Evolutionary conservation across 257 asterid species (phyloP), one percentile per base, ranked within the genome.

Genomic region (Leptodermis oblonga): DNA sequence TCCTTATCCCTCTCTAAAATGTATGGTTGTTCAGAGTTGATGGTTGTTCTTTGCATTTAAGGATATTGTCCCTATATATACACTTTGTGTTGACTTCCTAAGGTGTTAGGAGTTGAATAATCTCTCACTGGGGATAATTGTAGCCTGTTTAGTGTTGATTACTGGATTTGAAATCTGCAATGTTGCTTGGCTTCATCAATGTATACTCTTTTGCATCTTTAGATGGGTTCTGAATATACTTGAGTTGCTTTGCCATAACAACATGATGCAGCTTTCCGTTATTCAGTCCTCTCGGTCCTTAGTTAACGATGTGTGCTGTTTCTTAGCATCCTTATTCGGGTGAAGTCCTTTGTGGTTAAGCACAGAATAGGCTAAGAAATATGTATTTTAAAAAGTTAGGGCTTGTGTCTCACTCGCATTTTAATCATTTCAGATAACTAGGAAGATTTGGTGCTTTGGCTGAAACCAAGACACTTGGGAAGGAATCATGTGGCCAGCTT

Each of bases 381-480:
- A 18, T 59, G 65, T 25, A 46, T 23, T 61, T 61, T 0, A 6
- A 7, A 42, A 13, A 64, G 7, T 23, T 28, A 28, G 34, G 51
- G 51, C 33, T 10, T 3, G 15, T 49, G 36, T 33, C 62, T 51
- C 31, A 51, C 71, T n/a, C 17, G 7, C 53, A 46, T 31, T 69
- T 23, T 17, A 28, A 59, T 22, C 22, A 67, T 60, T 70, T 49
- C 60, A 70, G 74, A 70, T 60, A 43, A 45, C 43, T 70, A 70
- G 67, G 46, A 43, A 58, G 74, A 18, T 56, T 39, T 69, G 73
- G 65, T 25, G 73, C 42, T 69, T 69, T 41, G 51, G 46, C 49
- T 33, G 23, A 52, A 25, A 41, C 36, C 59, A 14, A 56, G 58
- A 56, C 23, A 56, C 23, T 59, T n/a, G 68, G 68, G 37, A 61